These are phyloP conservation scores for Dipodascus geniculatus DNA, from an alignment of 805 yeast genomes.

Conservation along the genomic window DNA sequence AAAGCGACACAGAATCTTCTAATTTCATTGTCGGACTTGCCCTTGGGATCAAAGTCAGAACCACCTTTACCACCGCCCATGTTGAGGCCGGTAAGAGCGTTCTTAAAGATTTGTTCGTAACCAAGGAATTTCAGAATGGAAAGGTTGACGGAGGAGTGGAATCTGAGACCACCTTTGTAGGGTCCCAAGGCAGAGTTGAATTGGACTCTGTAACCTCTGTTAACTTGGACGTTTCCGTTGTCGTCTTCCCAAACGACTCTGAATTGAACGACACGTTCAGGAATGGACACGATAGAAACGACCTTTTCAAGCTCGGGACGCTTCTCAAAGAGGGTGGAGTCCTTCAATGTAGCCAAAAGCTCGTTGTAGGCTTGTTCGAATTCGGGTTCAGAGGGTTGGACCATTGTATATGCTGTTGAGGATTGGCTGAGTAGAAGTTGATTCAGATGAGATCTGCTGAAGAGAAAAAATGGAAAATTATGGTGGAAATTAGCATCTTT, in stretches of 20 bases:
- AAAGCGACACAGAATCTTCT: conserved; percentile 93
- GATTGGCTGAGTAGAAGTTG: not conserved
- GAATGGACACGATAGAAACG: conserved; percentile 81
- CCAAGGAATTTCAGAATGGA: conserved; percentile 94
- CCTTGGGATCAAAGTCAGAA: conserved; percentile 95
- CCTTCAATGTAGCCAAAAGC: conserved; percentile 76
- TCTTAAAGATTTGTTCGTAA: conserved; percentile 96
- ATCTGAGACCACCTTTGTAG: conserved; percentile 96
- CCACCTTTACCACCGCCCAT: conserved; percentile 99
- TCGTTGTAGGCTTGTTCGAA: conserved; percentile 98
- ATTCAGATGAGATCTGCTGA: not conserved
- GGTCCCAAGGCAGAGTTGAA: conserved; percentile 98
- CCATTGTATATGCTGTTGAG: conserved; percentile 38
- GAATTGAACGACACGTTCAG: conserved; percentile 94
- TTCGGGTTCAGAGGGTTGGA: conserved; percentile 91
- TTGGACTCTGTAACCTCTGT: conserved; percentile 97
- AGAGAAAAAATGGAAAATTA: not conserved
- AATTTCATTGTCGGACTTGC: conserved; percentile 83
- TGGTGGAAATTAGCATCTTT: not conserved
- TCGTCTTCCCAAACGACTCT: conserved; percentile 98
- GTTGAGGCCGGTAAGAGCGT: conserved; percentile 91
- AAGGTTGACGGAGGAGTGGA: conserved; percentile 94
- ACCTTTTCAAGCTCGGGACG: conserved; percentile 86
- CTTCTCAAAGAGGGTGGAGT: conserved; percentile 79
- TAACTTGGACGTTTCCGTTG: conserved; percentile 80